phyloP scores from a whole-genome alignment of 495 filamentous ascomycete genomes.

The Oleoguttula mirabilis region DNA sequence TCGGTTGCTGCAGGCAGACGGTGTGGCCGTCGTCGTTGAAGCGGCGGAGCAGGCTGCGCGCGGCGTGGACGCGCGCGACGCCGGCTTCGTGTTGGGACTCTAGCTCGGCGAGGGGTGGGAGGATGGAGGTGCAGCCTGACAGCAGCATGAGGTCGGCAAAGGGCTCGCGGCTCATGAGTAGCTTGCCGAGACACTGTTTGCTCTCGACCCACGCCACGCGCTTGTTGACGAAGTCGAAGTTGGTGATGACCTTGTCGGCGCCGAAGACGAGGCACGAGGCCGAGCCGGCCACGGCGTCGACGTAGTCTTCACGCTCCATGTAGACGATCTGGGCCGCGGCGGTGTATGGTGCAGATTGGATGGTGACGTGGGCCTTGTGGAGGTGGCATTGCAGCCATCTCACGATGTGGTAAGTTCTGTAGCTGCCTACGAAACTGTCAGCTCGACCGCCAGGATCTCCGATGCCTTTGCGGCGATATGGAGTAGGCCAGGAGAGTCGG shows the following conservation, averaged over 20 bases:
- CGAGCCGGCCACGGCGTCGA: conserved; percentile 70
- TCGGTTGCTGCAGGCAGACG: conserved; percentile 51
- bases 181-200: conserved; percentile 52
- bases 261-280: conserved; percentile 84
- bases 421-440: conserved; percentile 45
- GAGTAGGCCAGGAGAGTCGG: no score
- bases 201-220: conserved; percentile 62
- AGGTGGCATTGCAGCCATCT: conserved; percentile 54
- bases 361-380: conserved; percentile 54
- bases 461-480: no score
- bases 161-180: conserved; percentile 56
- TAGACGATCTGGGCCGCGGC: conserved; percentile 86
- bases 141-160: conserved; percentile 79
- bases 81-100: conserved; percentile 41
- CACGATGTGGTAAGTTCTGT: conserved; percentile 38
- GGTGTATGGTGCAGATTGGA: conserved; percentile 80
- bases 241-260: conserved; percentile 68
- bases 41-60: conserved; percentile 52
- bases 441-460: no score
- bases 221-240: conserved; percentile 43
- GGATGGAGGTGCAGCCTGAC: conserved; percentile 60
- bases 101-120: conserved; percentile 65
- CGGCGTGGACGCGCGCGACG: conserved; percentile 45
- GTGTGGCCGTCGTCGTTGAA: conserved; percentile 49
- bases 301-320: conserved; percentile 52